Percentiles rank a stretch among this genome's conserved stretches.
Evolutionary conservation across 2,329 filamentous ascomycete species (phyloP).

Genomic region (Cryphonectria parasitica): DNA sequence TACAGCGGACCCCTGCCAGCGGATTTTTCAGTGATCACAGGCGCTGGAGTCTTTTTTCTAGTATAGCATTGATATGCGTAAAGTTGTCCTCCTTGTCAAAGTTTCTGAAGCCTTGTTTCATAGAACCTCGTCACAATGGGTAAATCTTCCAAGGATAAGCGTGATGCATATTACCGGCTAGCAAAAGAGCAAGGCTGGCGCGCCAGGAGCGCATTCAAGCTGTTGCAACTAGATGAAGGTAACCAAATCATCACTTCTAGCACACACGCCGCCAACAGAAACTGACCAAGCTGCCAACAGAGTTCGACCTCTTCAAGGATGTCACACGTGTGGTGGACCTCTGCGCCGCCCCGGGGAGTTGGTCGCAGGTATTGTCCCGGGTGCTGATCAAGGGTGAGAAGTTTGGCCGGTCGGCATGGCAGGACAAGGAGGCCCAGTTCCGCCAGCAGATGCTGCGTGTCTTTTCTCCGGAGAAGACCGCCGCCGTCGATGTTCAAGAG

Average conservation of each 20-base stretch:
- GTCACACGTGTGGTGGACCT: conserved; percentile 94
- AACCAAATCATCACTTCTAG: conserved; percentile 22
- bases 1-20: conserved; percentile 16
- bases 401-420: conserved; percentile 84
- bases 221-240: conserved; percentile 90
- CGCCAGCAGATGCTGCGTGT: conserved; percentile 63
- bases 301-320: conserved; percentile 90
- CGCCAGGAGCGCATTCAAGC: conserved; percentile 93
- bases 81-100: neutral
- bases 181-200: conserved; percentile 99
- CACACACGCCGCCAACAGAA: neutral
- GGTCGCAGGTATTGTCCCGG: conserved; percentile 94
- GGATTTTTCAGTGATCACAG: conserved; percentile 8
- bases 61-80: neutral
- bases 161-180: conserved; percentile 95
- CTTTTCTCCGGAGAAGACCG: conserved; percentile 42
- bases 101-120: neutral
- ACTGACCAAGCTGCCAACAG: conserved; percentile 46
- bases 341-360: conserved; percentile 93
- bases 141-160: conserved; percentile 98
- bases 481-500: conserved; percentile 21
- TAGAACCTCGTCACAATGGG: conserved; percentile 63
- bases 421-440: conserved; percentile 76
- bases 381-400: conserved; percentile 92
- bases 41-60: neutral